phyloP scores from a whole-genome alignment of 2,329 filamentous ascomycete genomes.

The Arthrobotrys conoides region DNA sequence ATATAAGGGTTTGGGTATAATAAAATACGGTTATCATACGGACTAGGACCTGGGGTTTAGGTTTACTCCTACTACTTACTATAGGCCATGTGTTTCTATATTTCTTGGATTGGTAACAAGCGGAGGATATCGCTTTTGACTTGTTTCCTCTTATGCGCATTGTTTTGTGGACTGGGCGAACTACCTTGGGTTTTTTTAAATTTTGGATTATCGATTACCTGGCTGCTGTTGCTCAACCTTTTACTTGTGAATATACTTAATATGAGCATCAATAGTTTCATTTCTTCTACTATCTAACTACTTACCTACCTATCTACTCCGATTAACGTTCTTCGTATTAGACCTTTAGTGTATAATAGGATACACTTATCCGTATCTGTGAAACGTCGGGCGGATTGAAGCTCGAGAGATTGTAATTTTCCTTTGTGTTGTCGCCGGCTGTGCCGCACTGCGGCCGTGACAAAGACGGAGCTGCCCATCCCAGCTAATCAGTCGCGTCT shows the following conservation, averaged over 20 bases:
- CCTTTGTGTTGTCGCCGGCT: constrained; percentile 21
- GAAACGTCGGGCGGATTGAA: too few species aligned
- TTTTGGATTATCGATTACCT: background rate
- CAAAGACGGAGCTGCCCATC: constrained; percentile 21
- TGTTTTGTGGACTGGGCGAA: constrained; percentile 23
- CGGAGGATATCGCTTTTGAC: constrained; percentile 24
- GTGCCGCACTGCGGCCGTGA: constrained; percentile 25
- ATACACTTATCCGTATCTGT: too few species aligned
- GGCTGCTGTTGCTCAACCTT: constrained; percentile 10
- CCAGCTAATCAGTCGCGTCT: constrained; percentile 17
- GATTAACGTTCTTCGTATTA: too few species aligned
- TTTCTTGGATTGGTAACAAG: constrained; percentile 14
- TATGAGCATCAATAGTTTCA: constrained; percentile 4
- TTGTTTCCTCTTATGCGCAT: constrained; percentile 17
- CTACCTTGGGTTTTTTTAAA: constrained; percentile 11
- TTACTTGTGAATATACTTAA: constrained; percentile 50
- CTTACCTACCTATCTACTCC: too few species aligned
- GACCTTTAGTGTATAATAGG: too few species aligned
- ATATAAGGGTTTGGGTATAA: background rate
- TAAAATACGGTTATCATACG: background rate
- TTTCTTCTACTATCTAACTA: background rate
- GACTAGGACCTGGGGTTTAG: background rate
- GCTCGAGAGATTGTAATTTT: background rate
- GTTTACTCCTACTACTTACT: background rate
- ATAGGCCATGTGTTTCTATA: constrained; percentile 4